Evolutionary conservation across 345 rosid genomes (phyloP).

Genomic region (Barbarea vulgaris): DNA sequence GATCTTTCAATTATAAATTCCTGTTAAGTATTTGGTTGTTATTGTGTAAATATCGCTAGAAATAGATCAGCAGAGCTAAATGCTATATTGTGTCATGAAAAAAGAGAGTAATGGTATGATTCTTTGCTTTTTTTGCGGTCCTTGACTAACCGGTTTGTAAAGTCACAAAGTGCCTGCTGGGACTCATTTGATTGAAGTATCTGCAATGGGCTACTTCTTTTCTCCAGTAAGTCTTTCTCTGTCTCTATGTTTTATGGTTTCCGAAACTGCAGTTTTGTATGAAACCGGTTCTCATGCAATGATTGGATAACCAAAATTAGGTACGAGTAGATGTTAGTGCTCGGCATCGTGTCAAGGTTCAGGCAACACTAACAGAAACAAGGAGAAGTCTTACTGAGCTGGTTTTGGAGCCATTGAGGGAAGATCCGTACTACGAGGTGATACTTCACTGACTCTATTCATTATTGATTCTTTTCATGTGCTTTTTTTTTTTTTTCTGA

Average conservation of each 20-base stretch:
- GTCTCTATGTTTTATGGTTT: background rate
- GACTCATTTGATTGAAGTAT: conserved; percentile 89
- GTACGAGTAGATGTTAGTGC: conserved; percentile 94
- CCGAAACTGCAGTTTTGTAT: background rate
- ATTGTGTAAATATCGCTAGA: background rate
- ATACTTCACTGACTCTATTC: conserved; percentile 12
- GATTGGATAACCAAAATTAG: conserved; percentile 42
- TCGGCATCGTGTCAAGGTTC: conserved; percentile 85
- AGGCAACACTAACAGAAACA: conserved; percentile 84
- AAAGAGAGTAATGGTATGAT: background rate
- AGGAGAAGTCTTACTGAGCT: conserved; percentile 73
- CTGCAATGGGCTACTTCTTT: conserved; percentile 76
- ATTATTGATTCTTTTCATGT: conserved; percentile 13
- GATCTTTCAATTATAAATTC: background rate
- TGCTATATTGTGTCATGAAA: background rate
- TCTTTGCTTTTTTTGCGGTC: conserved; percentile 26
- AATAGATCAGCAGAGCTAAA: background rate
- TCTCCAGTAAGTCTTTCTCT: conserved; percentile 60
- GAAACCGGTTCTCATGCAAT: background rate
- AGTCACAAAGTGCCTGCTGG: conserved; percentile 81
- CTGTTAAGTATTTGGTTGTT: background rate
- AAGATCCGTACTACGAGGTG: conserved; percentile 91
- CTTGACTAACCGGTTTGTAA: conserved; percentile 48
- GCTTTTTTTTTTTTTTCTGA: conserved; percentile 16
- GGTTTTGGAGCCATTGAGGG: conserved; percentile 76